Conservation (phyloP, 1,139 yeast genomes). For the Debaryomycetaceae sp. region DNA sequence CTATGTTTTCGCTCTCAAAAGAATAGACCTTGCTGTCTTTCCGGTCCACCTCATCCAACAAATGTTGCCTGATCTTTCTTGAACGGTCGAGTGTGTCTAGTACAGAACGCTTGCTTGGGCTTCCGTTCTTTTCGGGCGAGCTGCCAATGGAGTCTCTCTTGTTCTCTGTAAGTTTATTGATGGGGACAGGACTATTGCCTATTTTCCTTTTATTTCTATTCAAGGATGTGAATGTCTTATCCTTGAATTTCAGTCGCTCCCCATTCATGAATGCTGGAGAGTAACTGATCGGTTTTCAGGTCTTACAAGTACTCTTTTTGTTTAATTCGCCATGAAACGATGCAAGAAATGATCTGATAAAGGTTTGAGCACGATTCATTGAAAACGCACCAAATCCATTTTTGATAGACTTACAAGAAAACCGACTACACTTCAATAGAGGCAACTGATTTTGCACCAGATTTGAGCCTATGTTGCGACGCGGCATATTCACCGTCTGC, state of each 20-base stretch:
- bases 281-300: neutral
- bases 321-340: neutral
- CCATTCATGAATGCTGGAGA: slow-evolving; percentile 2
- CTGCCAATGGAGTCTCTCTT: neutral
- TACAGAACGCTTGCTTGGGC: slow-evolving; percentile 1
- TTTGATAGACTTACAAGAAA: too few relatives aligned
- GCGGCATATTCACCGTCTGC: too few relatives aligned
- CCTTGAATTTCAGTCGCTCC: slow-evolving; percentile 4
- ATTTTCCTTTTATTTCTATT: slow-evolving; percentile 3
- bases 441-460: too few relatives aligned
- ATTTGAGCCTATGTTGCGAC: too few relatives aligned
- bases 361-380: too few relatives aligned
- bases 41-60: slow-evolving; percentile 1
- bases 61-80: slow-evolving; percentile 1
- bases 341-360: neutral
- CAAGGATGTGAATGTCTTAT: slow-evolving; percentile 4
- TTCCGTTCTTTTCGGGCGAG: neutral
- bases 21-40: neutral
- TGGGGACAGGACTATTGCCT: slow-evolving; percentile 5
- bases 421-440: too few relatives aligned
- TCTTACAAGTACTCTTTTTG: neutral
- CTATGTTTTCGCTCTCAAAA: neutral
- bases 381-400: too few relatives aligned
- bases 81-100: slow-evolving; percentile 1
- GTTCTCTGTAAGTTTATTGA: slow-evolving; percentile 4